Evolutionary conservation across 768 basidiomycete genomes (phyloP), one percentile per base, ranked within the genome.

Genomic region (Kwoniella pini): DNA sequence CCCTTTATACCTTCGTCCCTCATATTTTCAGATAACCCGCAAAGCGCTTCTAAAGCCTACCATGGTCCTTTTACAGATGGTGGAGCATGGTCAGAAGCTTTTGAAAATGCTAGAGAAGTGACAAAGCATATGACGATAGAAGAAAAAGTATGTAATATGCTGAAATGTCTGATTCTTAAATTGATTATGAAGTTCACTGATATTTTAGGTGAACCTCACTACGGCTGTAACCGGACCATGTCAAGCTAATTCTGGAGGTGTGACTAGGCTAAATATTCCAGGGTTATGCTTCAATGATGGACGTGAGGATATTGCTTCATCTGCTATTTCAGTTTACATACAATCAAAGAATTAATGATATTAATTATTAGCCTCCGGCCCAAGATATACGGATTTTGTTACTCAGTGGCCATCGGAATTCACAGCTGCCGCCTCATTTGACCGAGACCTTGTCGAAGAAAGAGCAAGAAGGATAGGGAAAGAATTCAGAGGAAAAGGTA

Each of bases 401-500:
- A 74, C 74, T 22, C 76, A 77, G 52, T 77, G 71, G 67, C 72
- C 76, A 17, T 75, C 76, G 17, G 70, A 66, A 26, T 73, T 75
- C 54, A 70, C 69, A 24, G 68, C 65, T 2, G 70, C 76, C 0
- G 74, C 76, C 1, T 71, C 71, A 9, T 91, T 84, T 79, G 90
- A 90, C 68, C 86, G 87, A 30, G 81, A 82, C 0, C 81, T 95
- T 31, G 85, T 96, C 33, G 87, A 91, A 48, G 80, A 81, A n/a
- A 85, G 92, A 36, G 92, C 90, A 1, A 68, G 84, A 1, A 84
- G 83, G 48, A 88, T 96, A 84, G 93, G 92, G 11, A 73, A 81
- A 52, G 94, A 98, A 75, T 88, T 91, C 79, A 82, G 83, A 58
- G 86, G 85, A 19, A 91, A 93, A 70, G 94, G 94, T 21, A 85